Conservation (phyloP, 2,329 filamentous ascomycete species). For the Arachnopeziza araneosa region DNA sequence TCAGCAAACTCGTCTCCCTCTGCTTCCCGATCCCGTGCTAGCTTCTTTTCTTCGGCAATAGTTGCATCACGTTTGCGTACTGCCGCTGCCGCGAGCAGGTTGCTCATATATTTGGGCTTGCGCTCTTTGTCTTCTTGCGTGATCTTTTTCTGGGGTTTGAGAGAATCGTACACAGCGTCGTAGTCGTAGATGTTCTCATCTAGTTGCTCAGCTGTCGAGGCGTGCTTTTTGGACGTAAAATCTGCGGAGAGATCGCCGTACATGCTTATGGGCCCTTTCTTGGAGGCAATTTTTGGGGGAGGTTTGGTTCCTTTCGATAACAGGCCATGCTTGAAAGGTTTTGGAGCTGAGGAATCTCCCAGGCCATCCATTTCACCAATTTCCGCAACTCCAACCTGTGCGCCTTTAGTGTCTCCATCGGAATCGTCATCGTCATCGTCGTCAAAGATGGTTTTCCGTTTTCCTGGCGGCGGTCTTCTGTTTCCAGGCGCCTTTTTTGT, state of each 20-base stretch:
- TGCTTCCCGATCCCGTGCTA: slow-evolving; percentile 70
- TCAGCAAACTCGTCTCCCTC: slow-evolving; percentile 77
- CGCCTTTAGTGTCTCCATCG: slow-evolving; percentile 42
- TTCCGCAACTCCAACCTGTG: slow-evolving; percentile 41
- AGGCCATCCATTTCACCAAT: slow-evolving; percentile 56
- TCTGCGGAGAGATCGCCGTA: slow-evolving; percentile 64
- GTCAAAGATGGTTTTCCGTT: slow-evolving; percentile 47
- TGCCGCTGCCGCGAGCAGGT: slow-evolving; percentile 66
- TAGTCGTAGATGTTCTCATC: slow-evolving; percentile 82
- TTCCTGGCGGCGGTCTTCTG: slow-evolving; percentile 44
- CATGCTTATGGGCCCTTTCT: slow-evolving; percentile 38
- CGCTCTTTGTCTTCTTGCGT: slow-evolving; percentile 51
- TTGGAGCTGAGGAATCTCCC: slow-evolving; percentile 27
- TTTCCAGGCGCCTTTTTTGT: slow-evolving; percentile 47
- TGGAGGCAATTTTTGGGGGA: slow-evolving; percentile 26
- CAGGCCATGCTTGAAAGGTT: slow-evolving; percentile 13
- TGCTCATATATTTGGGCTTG: slow-evolving; percentile 74
- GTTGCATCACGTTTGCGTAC: slow-evolving; percentile 71
- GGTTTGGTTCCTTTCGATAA: slow-evolving; percentile 27
- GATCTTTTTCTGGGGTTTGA: slow-evolving; percentile 58
- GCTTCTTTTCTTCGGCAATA: slow-evolving; percentile 74
- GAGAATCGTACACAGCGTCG: slow-evolving; percentile 73
- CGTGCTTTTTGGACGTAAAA: slow-evolving; percentile 56
- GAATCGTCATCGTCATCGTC: slow-evolving; percentile 53
- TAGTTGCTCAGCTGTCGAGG: slow-evolving; percentile 57